Evolutionary conservation across 1,284 basidiomycete genomes (phyloP).

Genomic region (Coniophora puteana): DNA sequence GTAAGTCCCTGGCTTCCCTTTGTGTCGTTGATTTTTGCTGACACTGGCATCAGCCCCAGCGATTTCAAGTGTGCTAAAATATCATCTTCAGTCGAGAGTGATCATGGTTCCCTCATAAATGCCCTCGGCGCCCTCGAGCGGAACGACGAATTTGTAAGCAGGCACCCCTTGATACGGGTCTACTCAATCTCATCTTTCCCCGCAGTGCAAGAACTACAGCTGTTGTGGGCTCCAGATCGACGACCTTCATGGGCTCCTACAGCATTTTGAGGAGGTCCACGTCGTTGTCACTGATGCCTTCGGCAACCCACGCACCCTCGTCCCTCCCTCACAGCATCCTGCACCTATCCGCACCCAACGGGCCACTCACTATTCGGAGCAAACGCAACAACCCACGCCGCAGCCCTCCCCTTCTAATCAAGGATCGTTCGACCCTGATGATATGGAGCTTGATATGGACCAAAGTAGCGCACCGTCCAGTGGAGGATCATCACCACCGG

Average conservation of each 20-base stretch:
- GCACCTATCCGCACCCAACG: slow-evolving; percentile 23
- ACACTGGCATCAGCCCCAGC: slow-evolving; percentile 45
- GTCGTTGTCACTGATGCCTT: slow-evolving; percentile 68
- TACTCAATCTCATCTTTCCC: slow-evolving; percentile 6
- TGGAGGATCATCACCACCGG: slow-evolving; percentile 42
- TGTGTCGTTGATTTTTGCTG: too few relatives aligned
- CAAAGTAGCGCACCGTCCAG: slow-evolving; percentile 45
- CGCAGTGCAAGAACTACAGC: slow-evolving; percentile 74
- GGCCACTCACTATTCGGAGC: slow-evolving; percentile 18
- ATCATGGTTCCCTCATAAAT: slow-evolving; percentile 60
- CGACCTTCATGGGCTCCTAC: slow-evolving; percentile 81
- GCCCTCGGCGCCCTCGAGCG: slow-evolving; percentile 63
- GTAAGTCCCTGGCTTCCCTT: slow-evolving; percentile 40
- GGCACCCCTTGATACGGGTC: slow-evolving; percentile 2
- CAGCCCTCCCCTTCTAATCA: slow-evolving; percentile 17
- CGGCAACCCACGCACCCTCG: slow-evolving; percentile 35
- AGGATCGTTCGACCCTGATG: slow-evolving; percentile 62
- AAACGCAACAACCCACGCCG: slow-evolving; percentile 7
- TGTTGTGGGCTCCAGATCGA: slow-evolving; percentile 79
- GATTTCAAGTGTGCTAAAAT: slow-evolving; percentile 52
- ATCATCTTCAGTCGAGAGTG: slow-evolving; percentile 57
- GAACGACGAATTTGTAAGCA: slow-evolving; percentile 63
- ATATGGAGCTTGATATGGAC: slow-evolving; percentile 76
- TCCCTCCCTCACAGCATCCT: slow-evolving; percentile 44
- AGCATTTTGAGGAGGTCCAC: slow-evolving; percentile 85